Evolutionary conservation across 179 eudicot species (phyloP).

Genomic region (Beta macrorhiza): DNA sequence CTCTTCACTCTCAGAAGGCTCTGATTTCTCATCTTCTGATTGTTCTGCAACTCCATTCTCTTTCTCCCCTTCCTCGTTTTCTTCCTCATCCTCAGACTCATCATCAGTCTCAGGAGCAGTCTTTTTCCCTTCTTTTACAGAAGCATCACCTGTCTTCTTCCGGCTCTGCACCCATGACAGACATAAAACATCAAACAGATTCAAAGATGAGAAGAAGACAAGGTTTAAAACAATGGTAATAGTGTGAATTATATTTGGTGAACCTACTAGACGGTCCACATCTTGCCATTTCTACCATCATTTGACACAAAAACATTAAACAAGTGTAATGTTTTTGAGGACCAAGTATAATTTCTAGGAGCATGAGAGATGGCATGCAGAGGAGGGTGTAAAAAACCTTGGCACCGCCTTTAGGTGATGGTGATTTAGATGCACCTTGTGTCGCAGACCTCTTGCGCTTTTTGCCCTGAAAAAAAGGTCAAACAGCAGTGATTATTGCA

Average conservation of each 20-base stretch:
- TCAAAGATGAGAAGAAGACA: not conserved
- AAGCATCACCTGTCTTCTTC: conserved; percentile 38
- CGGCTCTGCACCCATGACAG: conserved; percentile 44
- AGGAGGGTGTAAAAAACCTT: conserved; percentile 49
- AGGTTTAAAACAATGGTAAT: not conserved
- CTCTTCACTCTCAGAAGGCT: conserved; percentile 53
- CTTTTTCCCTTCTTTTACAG: conserved; percentile 44
- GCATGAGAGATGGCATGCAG: not conserved
- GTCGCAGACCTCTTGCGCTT: conserved; percentile 72
- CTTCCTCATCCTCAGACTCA: conserved; percentile 47
- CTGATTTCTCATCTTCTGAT: conserved; percentile 55
- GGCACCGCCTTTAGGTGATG: conserved; percentile 55
- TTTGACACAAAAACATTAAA: not conserved
- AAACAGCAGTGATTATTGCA: conserved; percentile 20
- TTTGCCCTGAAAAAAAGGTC: conserved; percentile 57
- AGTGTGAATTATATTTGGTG: not conserved
- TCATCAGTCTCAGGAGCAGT: conserved; percentile 49
- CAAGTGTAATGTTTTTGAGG: not conserved
- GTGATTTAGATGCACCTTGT: conserved; percentile 40
- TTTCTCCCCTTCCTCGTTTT: conserved; percentile 45
- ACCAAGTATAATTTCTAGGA: not conserved
- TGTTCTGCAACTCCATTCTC: conserved; percentile 48
- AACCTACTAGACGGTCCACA: not conserved
- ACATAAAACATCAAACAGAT: not conserved
- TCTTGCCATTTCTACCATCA: not conserved